Percentiles rank a stretch among this genome's conserved stretches.
Evolutionary conservation across 371 early-diverging fungal genomes (phyloP).

Genomic region (Lichtheimia corymbifera): DNA sequence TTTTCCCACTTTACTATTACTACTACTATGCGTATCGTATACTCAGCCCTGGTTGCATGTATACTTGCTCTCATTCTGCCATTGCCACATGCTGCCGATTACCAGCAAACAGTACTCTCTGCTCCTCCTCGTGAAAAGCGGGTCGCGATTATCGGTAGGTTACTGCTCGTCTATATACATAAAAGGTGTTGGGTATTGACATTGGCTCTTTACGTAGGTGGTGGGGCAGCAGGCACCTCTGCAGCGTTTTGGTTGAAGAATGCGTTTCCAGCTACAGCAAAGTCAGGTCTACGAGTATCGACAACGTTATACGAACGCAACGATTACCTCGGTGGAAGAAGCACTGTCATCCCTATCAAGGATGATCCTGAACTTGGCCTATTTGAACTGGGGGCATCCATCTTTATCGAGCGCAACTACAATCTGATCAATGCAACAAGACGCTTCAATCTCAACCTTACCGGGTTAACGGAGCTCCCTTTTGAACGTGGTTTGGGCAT

Average conservation of each 20-base stretch:
- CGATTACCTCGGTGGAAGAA: slow-evolving; percentile 58
- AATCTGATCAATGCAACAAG: slow-evolving; percentile 55
- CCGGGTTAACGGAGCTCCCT: not conserved
- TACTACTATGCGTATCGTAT: not conserved
- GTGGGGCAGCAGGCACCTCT: slow-evolving; percentile 66
- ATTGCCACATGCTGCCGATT: not conserved
- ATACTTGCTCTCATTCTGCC: not conserved
- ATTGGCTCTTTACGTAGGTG: slow-evolving; percentile 52
- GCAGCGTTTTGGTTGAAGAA: slow-evolving; percentile 58
- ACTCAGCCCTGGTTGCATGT: not conserved
- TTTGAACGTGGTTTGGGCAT: slow-evolving; percentile 34
- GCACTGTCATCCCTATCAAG: slow-evolving; percentile 43
- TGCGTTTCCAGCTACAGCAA: slow-evolving; percentile 33
- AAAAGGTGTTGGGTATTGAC: not conserved
- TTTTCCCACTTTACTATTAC: not conserved
- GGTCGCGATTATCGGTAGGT: slow-evolving; percentile 45
- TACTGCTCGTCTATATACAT: not conserved
- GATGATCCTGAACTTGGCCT: slow-evolving; percentile 32
- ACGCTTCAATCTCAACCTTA: slow-evolving; percentile 48
- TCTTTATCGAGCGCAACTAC: slow-evolving; percentile 62
- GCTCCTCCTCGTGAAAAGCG: slow-evolving; percentile 8
- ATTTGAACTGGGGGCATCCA: slow-evolving; percentile 64
- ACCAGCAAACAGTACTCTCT: slow-evolving; percentile 8
- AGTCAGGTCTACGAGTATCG: slow-evolving; percentile 20
- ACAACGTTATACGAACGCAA: slow-evolving; percentile 57